phyloP scores from a whole-genome alignment of 345 rosid species.

The Brassica carinata region DNA sequence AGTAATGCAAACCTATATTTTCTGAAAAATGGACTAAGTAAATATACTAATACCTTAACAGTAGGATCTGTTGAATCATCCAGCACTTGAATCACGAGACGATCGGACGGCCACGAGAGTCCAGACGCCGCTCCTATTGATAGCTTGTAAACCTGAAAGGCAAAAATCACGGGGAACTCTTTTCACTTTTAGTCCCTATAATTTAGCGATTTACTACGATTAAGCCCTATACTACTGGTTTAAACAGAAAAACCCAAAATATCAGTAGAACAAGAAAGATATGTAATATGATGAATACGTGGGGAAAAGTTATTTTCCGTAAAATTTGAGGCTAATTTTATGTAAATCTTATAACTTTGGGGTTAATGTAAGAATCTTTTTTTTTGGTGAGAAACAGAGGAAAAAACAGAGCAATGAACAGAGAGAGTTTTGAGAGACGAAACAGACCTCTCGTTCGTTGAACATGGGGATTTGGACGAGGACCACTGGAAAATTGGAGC shows the following conservation, averaged over 20 bases:
- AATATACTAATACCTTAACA: constrained; percentile 63
- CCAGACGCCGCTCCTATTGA: constrained; percentile 97
- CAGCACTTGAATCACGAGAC: constrained; percentile 98
- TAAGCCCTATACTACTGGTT: constrained; percentile 21
- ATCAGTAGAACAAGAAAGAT: not conserved
- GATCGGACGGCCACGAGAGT: constrained; percentile 99
- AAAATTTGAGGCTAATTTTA: constrained; percentile 7
- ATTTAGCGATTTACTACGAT: not conserved
- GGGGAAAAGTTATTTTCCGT: constrained; percentile 9
- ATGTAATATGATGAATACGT: not conserved
- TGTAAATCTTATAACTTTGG: not conserved
- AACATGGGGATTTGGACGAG: constrained; percentile 99
- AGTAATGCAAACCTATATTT: not conserved
- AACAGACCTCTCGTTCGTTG: constrained; percentile 80
- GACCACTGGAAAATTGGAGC: constrained; percentile 74
- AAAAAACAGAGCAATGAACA: constrained; percentile 22
- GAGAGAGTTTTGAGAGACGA: not conserved
- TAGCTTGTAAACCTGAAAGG: constrained; percentile 84
- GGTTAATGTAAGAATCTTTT: not conserved
- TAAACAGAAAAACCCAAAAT: not conserved
- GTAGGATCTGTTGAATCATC: constrained; percentile 98
- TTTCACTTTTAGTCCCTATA: constrained; percentile 23
- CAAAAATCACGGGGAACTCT: constrained; percentile 31
- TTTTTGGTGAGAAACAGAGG: not conserved
- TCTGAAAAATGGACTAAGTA: constrained; percentile 23